Conservation (phyloP, 1,139 yeast species). For the Yamadazyma taylorii region DNA sequence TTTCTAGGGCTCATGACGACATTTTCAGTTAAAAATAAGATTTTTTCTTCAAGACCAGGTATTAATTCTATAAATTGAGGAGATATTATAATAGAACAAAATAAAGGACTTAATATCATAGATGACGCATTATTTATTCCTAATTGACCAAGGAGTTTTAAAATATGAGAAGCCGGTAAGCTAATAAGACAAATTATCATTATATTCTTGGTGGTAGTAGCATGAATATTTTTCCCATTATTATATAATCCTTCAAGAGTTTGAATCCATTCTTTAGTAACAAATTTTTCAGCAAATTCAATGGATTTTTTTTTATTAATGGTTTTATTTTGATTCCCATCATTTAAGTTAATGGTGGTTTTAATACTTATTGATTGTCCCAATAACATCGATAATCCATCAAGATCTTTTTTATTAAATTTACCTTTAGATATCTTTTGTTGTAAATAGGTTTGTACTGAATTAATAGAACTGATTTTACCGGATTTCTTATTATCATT, state of each 20-base stretch:
- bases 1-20: conserved; percentile 17
- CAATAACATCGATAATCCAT: conserved; percentile 42
- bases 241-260: conserved; percentile 55
- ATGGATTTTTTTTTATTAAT: conserved; percentile 21
- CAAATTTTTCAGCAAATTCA: conserved; percentile 54
- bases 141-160: conserved; percentile 42
- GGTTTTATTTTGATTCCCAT: conserved; percentile 13
- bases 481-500: conserved; percentile 54
- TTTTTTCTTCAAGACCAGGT: conserved; percentile 50
- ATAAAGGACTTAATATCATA: conserved; percentile 49
- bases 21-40: conserved; percentile 35
- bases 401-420: conserved; percentile 45
- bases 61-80: conserved; percentile 41
- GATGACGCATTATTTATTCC: conserved; percentile 43
- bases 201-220: conserved; percentile 44
- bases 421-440: conserved; percentile 44
- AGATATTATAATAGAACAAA: conserved; percentile 53
- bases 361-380: conserved; percentile 34
- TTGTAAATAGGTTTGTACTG: conserved; percentile 47
- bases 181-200: conserved; percentile 55
- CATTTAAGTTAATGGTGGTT: conserved; percentile 11
- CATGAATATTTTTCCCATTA: conserved; percentile 54
- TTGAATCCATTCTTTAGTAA: conserved; percentile 56
- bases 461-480: conserved; percentile 44
- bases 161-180: conserved; percentile 44